Base-by-base conservation (phyloP, 331 rosid species). In the Pyrus hybrid region DNA sequence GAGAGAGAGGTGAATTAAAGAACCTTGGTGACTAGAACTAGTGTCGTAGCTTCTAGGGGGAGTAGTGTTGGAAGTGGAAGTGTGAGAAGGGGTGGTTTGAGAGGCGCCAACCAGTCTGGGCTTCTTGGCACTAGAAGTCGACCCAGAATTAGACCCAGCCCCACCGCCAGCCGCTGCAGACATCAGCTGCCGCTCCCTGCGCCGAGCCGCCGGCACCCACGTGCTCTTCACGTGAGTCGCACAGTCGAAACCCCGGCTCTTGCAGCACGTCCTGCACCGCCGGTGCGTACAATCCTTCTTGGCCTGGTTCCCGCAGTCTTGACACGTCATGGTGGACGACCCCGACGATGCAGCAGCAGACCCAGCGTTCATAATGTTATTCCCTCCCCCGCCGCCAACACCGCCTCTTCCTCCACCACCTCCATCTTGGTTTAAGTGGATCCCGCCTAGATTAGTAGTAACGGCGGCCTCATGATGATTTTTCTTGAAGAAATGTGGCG, bases 1-100 rank as follows among this genome's bases (percentile, higher is more conserved):
- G 7, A 83, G 80, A 21, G 13, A 17, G 18, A 17, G n/a, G 57
- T 51, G 57, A 51, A 37, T 37, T 37, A 37, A 37, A 37, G 45
- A 37, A 66, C 70, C 98, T 91, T 90, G 98, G 49, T 90, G 98
- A 66, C 96, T 91, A 21, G 98, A 94, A 77, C 91, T 85, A 4
- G 97, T 94, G 73, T 94, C 98, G 57, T 87, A 89, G 88, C 98
- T 91, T 51, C 97, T 65, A n/a, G 98, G 96, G 26, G 98, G 98
- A 32, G 98, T 93, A 7, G 97, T 91, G 41, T 93, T 93, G 1
- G 98, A 94, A 72, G 97, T 91, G 5, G 98, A 94, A 21, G 97
- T 93, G 4, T 85, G 97, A 30, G 98, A 94, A 6, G 96, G 87
- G 0, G 93, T 82, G 13, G 93, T 91, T 75, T 90, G 98, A 0